These are phyloP conservation scores for Termitomyces sp. DNA, from an alignment of 768 basidiomycete species.

Conservation along the genomic window DNA sequence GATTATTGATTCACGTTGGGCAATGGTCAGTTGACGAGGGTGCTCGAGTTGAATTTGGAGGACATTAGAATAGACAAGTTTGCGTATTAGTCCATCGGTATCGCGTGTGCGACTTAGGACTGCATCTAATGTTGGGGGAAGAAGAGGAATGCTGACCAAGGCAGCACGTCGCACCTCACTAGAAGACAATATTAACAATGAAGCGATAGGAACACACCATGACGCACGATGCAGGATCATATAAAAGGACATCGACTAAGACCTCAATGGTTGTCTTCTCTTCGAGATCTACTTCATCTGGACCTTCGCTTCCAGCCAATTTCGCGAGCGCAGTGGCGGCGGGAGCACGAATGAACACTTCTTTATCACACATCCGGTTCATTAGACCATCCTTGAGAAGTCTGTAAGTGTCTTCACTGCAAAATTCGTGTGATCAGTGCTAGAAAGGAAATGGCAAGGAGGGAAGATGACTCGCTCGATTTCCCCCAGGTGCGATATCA, in stretches of 20 bases:
- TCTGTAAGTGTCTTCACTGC: slow-evolving; percentile 79
- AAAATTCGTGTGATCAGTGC: not conserved
- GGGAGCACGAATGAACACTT: slow-evolving; percentile 75
- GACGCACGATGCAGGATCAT: slow-evolving; percentile 67
- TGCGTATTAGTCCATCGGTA: slow-evolving; percentile 74
- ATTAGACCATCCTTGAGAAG: slow-evolving; percentile 63
- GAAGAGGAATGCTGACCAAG: slow-evolving; percentile 69
- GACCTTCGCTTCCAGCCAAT: slow-evolving; percentile 67
- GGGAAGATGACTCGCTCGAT: slow-evolving; percentile 61
- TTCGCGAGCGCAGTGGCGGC: slow-evolving; percentile 79
- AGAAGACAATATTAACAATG: not conserved
- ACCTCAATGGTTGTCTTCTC: slow-evolving; percentile 56
- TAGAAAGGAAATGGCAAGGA: not conserved
- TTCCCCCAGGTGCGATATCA: slow-evolving; percentile 81
- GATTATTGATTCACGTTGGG: slow-evolving; percentile 82
- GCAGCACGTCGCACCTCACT: slow-evolving; percentile 92
- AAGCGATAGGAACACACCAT: not conserved
- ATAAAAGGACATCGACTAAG: slow-evolving; percentile 60
- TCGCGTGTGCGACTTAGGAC: slow-evolving; percentile 84
- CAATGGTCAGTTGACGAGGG: slow-evolving; percentile 66
- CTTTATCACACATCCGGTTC: slow-evolving; percentile 84
- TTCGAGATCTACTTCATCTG: slow-evolving; percentile 43
- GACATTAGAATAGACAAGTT: slow-evolving; percentile 67
- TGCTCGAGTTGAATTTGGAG: slow-evolving; percentile 54
- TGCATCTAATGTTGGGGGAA: slow-evolving; percentile 51